Base-by-base conservation (phyloP, 208 protist genomes). In the Trypanosoma conorhini region DNA sequence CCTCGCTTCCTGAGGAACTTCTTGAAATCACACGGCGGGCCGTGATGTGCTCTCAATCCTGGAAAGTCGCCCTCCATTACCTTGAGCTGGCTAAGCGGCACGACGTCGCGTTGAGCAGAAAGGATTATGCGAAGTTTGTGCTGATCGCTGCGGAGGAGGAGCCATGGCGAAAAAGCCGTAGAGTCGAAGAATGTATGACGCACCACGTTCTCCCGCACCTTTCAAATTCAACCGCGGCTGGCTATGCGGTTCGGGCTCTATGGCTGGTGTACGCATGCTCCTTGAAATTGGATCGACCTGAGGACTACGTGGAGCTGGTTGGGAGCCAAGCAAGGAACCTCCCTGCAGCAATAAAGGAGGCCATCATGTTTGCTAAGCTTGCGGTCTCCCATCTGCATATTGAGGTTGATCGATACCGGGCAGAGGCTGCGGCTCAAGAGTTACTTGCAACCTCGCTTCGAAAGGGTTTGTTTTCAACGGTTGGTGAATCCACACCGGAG, bases 211-310 rank as follows among this genome's bases (percentile, higher is more conserved):
- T 85, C 22, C 79, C 75, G 0, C 33, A 51, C n/a, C 42, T 92
- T 61, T 62, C 62, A 8, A 21, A 38, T 15, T 66, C 48, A 24
- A 77, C 62, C 0, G 70, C 76, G 46, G 60, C 67, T 51, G 62
- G 66, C 5, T 77, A 73, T 55, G 83, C 82, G 1, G 62, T 72
- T 15, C 54, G 63, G 21, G 67, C 76, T 1, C 54, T 88, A 31
- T 94, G 85, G 81, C 60, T 86, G 0, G 66, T 69, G 9, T 79
- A 94, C 68, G 76, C 88, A 26, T 87, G 83, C 66, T 55, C 30
- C 7, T 61, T 91, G 5, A 89, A 87, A 48, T 70, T 72, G 30
- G 55, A 72, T 15, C 73, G 80, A 13, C 79, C 84, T 0, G 84
- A 86, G 22, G 72, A 80, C 22, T 94, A 85, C 63, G 52, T 88